These are phyloP conservation scores for Thielaviopsis euricoi DNA, from an alignment of 2,329 filamentous ascomycete species.

Conservation along the genomic window DNA sequence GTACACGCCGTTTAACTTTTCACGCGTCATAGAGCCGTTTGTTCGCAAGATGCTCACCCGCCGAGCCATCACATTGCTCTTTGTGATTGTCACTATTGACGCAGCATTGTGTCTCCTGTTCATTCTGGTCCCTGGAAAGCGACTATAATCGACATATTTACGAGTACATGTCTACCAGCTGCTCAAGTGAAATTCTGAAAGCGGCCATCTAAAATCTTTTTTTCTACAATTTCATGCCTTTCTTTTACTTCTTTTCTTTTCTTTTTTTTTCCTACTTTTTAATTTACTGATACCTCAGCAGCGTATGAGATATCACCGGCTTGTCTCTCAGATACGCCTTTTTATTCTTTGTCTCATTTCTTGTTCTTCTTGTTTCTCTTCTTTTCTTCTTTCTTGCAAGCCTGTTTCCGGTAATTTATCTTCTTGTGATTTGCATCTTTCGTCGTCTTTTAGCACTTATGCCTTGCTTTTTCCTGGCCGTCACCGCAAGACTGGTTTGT, in stretches of 20 bases:
- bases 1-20: conserved; percentile 90
- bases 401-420: neutral
- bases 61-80: conserved; percentile 65
- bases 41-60: conserved; percentile 73
- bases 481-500: no score
- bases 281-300: conserved; percentile 9
- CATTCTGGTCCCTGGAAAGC: conserved; percentile 83
- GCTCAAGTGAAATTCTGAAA: neutral
- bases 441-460: no score
- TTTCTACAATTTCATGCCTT: no score
- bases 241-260: neutral
- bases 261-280: neutral
- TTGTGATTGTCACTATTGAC: conserved; percentile 59
- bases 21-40: conserved; percentile 75
- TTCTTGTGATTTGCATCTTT: neutral
- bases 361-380: neutral
- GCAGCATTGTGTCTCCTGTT: conserved; percentile 77
- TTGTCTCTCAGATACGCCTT: neutral
- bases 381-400: neutral
- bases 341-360: no score
- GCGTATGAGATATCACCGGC: neutral
- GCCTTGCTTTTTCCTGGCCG: neutral
- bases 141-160: conserved; percentile 33
- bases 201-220: neutral
- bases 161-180: neutral